Evolutionary conservation across 805 yeast genomes (phyloP), one percentile per base, ranked within the genome.

Genomic region (Danielia oregonensis): DNA sequence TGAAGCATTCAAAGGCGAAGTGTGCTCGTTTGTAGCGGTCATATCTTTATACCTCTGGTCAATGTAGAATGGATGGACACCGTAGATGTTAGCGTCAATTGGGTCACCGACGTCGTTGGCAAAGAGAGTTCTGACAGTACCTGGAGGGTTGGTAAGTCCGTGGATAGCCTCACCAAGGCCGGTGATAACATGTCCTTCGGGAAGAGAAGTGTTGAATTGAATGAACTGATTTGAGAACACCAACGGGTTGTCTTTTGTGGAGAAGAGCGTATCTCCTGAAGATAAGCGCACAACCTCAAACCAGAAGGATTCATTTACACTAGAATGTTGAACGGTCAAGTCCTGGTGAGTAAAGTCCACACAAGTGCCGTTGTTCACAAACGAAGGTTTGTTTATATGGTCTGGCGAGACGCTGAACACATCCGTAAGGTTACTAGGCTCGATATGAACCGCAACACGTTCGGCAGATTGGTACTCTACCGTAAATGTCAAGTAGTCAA

Each of bases 91-190:
- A 11, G 52, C 58, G 35, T 54, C 61, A 16, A 52, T 37, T 9
- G 49, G 49, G 29, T 49, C 52, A 29, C 52, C 55, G 5, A 40
- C 51, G 36, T 56, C 63, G 33, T 54, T 54, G 6, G 59, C 61
- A 32, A 30, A 56, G 18, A 59, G 40, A 4, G 64, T 59, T 30
- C 55, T 45, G 13, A 54, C 54, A 3, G 51, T 36, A 14, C 58
- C 59, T 2, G 61, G 60, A 10, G 39, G 43, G 24, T 48, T 47
- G 13, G 50, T 35, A 21, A 48, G 48, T 2, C 58, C 59, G 25
- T 54, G 61, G 30, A 54, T 50, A 3, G 60, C 48, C 42, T 59
- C 64, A 8, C 63, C 64, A n/a, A 59, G 44, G 3, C 64, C 64
- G 15, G 52, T 42, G 14, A 59, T 39, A 7, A 44, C 43, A 32